Base-by-base conservation (phyloP, 768 basidiomycete species). In the Pleurotus eryngii region DNA sequence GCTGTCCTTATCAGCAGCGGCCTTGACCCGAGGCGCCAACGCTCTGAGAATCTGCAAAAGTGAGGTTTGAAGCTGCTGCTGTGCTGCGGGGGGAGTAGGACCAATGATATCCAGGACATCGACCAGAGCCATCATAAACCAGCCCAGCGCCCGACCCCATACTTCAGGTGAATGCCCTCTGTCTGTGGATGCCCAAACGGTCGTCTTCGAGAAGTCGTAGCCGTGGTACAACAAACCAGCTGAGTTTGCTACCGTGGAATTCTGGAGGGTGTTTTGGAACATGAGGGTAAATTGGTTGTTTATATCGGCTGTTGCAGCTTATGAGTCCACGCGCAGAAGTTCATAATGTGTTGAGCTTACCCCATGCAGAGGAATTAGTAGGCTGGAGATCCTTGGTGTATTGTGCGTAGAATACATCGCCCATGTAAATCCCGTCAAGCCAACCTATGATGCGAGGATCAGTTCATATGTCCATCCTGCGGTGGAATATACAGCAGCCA, bases 91-190 rank as follows among this genome's bases (percentile, higher is more conserved):
- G 11, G 42, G 22, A 6, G 51, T 18, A 8, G 51, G 24, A 6
- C 51, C 51, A 24, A 76, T 61, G 37, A 75, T 69, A 42, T 75
- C 75, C 18, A 80, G 64, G 8, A 74, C 64, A 64, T 81, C 79
- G 22, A 76, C 80, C 27, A 80, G 72, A 1, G 78, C 77, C 78
- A 80, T 80, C 38, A 67, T 61, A 61, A 76, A 81, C 79, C 79
- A 72, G 15, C 78, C 79, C 11, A 81, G 58, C 0, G 78, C 77
- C 17, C 79, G 77, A 49, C 74, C 75, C 79, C 79, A 81, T 5
- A 80, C 74, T 56, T 80, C 75, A 5, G 78, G 77, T 3, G 74
- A 76, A 57, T 78, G 77, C 0, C 79, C 80, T 0, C 77, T 69
- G 60, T 77, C 76, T 0, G 74, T 58, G 11, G 73, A 73, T 3